phyloP scores from a whole-genome alignment of 2,329 filamentous ascomycete species.

The Verticillium tricorpus region DNA sequence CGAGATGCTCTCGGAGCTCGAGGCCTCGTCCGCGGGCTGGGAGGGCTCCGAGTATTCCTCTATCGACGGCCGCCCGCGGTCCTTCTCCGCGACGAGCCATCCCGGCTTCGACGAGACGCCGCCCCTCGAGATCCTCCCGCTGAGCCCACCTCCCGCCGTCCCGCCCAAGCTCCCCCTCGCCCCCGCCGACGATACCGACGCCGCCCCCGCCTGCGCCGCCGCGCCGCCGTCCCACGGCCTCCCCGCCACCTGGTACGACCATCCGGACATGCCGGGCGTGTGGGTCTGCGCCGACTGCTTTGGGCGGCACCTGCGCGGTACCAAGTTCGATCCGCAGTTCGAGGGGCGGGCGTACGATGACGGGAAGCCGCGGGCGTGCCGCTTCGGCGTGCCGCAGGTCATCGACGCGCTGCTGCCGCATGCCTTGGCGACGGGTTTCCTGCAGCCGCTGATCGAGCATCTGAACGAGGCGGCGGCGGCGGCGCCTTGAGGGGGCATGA shows the following conservation, averaged over 20 bases:
- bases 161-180: not conserved
- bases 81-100: not conserved
- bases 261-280: constrained; percentile 24
- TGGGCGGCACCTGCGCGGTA: constrained; percentile 26
- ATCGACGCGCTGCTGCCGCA: constrained; percentile 24
- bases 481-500: not conserved
- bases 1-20: not conserved
- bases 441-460: constrained; percentile 21
- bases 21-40: not conserved
- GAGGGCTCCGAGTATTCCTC: not conserved
- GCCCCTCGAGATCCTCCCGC: not conserved
- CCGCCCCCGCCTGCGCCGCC: constrained; percentile 24
- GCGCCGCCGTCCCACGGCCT: constrained; percentile 17
- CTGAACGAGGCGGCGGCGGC: constrained; percentile 14
- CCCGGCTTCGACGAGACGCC: not conserved
- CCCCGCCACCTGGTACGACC: constrained; percentile 31
- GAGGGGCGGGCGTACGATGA: constrained; percentile 15
- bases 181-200: not conserved
- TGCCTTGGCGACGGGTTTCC: constrained; percentile 20
- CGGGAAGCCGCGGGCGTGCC: constrained; percentile 23
- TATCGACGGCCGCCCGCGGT: not conserved
- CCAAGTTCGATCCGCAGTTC: constrained; percentile 23
- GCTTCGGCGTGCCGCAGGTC: constrained; percentile 26
- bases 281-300: constrained; percentile 33
- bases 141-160: not conserved